phyloP scores from a whole-genome alignment of 495 filamentous ascomycete genomes.

The Penicillium pancosmium region DNA sequence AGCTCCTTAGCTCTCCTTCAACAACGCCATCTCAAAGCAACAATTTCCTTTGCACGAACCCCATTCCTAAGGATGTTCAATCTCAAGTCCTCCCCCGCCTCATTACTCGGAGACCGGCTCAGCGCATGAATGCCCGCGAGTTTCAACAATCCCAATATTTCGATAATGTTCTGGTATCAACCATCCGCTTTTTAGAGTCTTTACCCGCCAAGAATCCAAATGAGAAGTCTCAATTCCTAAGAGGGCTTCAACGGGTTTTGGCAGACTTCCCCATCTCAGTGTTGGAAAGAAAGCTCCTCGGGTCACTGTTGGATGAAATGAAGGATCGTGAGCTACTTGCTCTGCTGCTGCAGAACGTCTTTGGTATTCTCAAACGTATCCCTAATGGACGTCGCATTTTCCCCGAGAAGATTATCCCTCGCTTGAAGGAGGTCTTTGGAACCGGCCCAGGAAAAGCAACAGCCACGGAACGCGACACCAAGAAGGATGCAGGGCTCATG shows the following conservation, averaged over 20 bases:
- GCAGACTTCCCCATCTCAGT: slow-evolving; percentile 90
- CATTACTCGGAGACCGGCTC: slow-evolving; percentile 81
- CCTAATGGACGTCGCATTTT: slow-evolving; percentile 77
- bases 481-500: slow-evolving; percentile 87
- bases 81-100: slow-evolving; percentile 75
- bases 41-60: slow-evolving; percentile 76
- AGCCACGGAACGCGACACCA: slow-evolving; percentile 70
- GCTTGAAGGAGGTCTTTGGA: slow-evolving; percentile 79
- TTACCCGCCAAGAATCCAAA: slow-evolving; percentile 87
- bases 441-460: slow-evolving; percentile 49
- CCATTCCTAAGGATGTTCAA: slow-evolving; percentile 77
- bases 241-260: slow-evolving; percentile 82
- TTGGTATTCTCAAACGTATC: slow-evolving; percentile 77
- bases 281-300: slow-evolving; percentile 91
- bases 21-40: slow-evolving; percentile 76
- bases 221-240: slow-evolving; percentile 90
- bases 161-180: slow-evolving; percentile 92
- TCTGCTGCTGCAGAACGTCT: slow-evolving; percentile 84
- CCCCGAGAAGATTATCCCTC: slow-evolving; percentile 80
- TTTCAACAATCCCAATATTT: slow-evolving; percentile 96
- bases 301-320: slow-evolving; percentile 83
- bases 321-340: slow-evolving; percentile 87
- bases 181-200: slow-evolving; percentile 89
- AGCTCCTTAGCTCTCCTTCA: slow-evolving; percentile 73
- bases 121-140: slow-evolving; percentile 84